Conservation (phyloP, 2,329 filamentous ascomycete genomes). For the Bipolaris cookei region DNA sequence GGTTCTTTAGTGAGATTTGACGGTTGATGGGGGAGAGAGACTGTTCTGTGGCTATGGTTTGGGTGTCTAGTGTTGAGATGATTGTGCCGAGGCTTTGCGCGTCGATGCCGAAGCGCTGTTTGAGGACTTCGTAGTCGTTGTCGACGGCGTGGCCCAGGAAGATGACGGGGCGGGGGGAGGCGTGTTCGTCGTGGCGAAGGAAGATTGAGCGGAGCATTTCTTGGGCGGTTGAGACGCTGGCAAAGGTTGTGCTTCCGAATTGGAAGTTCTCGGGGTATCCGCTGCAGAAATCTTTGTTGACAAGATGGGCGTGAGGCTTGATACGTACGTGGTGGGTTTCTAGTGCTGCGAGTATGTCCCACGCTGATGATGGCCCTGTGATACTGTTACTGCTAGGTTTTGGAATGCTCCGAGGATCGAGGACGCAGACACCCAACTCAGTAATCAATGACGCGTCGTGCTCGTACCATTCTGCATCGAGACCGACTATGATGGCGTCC, state of each 20-base stretch:
- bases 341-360: constrained; percentile 3
- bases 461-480: constrained; percentile 30
- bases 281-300: constrained; percentile 18
- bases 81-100: constrained; percentile 15
- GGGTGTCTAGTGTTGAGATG: constrained; percentile 28
- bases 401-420: constrained; percentile 4
- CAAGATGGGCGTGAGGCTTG: constrained; percentile 21
- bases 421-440: constrained; percentile 24
- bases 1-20: constrained; percentile 8
- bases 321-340: constrained; percentile 23
- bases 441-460: constrained; percentile 17
- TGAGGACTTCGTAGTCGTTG: constrained; percentile 24
- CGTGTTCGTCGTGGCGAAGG: neutral
- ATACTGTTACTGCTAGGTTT: no score
- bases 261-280: constrained; percentile 23
- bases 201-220: constrained; percentile 14
- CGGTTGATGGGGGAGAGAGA: neutral
- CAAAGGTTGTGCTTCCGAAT: constrained; percentile 26
- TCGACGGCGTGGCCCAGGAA: constrained; percentile 31
- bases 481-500: constrained; percentile 20
- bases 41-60: constrained; percentile 23
- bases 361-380: neutral
- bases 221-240: constrained; percentile 7
- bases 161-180: constrained; percentile 17
- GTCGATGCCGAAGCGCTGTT: constrained; percentile 24